Conservation (phyloP, 1,284 basidiomycete species). For the Ganoderma sp. region DNA sequence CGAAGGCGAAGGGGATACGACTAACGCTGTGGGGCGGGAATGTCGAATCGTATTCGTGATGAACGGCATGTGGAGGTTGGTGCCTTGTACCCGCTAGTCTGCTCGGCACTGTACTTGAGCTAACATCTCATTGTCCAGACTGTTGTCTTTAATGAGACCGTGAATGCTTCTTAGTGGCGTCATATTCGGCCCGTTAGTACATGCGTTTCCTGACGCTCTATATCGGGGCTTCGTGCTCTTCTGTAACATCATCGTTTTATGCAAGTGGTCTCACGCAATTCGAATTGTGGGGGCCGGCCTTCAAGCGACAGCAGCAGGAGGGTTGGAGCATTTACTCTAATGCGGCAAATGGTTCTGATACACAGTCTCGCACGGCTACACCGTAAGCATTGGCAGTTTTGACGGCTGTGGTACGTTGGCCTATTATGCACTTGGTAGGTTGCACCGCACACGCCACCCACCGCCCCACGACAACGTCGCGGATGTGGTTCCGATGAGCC, state of each 20-base stretch:
- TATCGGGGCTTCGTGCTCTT: background rate
- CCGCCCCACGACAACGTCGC: background rate
- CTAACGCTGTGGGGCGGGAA: slow-evolving; percentile 24
- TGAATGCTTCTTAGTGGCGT: background rate
- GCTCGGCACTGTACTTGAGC: slow-evolving; percentile 18
- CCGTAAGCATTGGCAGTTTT: background rate
- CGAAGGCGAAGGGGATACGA: slow-evolving; percentile 31
- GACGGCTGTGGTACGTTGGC: background rate
- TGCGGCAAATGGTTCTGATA: slow-evolving; percentile 10
- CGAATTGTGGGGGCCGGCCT: slow-evolving; percentile 6
- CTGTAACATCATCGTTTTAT: slow-evolving; percentile 8
- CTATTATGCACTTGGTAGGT: background rate
- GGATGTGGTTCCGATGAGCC: background rate
- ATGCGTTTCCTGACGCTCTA: background rate
- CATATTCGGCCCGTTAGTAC: background rate
- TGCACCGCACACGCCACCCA: background rate
- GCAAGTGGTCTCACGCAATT: slow-evolving; percentile 1
- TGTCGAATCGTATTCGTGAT: background rate
- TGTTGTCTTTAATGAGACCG: background rate
- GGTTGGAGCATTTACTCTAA: background rate
- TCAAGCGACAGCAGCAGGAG: slow-evolving; percentile 12
- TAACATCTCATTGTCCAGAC: slow-evolving; percentile 14
- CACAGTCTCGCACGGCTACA: background rate
- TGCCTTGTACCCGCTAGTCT: background rate
- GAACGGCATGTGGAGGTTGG: background rate